A percentile compares a stretch with the other conserved stretches of the same genome.
phyloP scores from a whole-genome alignment of 176 grass and related monocot species.

The Phragmites australis region DNA sequence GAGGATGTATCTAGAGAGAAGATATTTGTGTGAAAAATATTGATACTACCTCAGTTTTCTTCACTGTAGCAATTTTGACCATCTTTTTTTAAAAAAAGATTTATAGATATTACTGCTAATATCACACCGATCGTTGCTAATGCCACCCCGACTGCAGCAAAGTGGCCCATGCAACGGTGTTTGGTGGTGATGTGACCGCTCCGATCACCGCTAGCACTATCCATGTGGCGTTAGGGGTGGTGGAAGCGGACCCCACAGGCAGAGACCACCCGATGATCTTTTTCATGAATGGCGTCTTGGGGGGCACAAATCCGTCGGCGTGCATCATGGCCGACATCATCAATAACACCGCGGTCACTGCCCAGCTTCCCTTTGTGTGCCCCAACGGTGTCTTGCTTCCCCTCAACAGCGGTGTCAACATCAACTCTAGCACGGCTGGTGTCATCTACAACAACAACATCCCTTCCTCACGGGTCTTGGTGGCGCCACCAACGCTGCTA shows the following conservation, averaged over 20 bases:
- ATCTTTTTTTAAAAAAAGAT: too few species aligned
- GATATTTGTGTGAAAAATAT: too few species aligned
- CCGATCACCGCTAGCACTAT: background rate
- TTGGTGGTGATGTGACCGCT: background rate
- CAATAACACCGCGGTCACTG: slow-evolving; percentile 47
- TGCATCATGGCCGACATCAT: slow-evolving; percentile 65
- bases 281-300: slow-evolving; percentile 73
- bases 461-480: slow-evolving; percentile 70
- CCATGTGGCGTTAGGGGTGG: background rate
- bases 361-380: slow-evolving; percentile 57
- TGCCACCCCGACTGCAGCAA: background rate
- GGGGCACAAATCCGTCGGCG: slow-evolving; percentile 68
- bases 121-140: background rate
- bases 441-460: slow-evolving; percentile 74
- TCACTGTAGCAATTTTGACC: too few species aligned
- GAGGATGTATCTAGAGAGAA: too few species aligned
- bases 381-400: slow-evolving; percentile 60
- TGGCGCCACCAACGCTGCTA: slow-evolving; percentile 55
- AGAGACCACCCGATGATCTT: slow-evolving; percentile 50
- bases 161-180: background rate
- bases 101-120: too few species aligned
- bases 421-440: slow-evolving; percentile 44
- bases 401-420: slow-evolving; percentile 55
- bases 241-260: background rate
- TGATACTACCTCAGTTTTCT: too few species aligned